A percentile compares a stretch with the other conserved stretches of the same genome.
phyloP scores from a whole-genome alignment of 768 basidiomycete species.

The Phaeotremella skinneri region DNA sequence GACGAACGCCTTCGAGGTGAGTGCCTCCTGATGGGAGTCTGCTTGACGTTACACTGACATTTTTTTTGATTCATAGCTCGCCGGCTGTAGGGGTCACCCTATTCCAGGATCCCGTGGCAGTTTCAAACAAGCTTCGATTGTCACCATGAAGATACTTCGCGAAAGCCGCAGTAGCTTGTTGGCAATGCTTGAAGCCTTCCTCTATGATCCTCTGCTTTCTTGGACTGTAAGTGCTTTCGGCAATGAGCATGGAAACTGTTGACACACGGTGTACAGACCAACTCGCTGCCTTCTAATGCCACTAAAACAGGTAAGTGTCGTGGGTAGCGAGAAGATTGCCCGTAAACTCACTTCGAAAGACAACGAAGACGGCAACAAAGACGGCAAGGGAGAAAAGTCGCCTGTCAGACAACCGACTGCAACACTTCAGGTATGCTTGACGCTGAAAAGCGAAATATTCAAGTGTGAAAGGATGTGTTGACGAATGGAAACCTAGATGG shows the following conservation, averaged over 20 bases:
- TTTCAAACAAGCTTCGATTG: conserved; percentile 50
- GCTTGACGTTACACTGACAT: neutral
- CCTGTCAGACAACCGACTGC: neutral
- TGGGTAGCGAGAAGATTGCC: neutral
- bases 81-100: conserved; percentile 28
- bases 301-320: neutral
- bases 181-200: conserved; percentile 53
- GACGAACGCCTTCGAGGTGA: conserved; percentile 51
- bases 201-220: conserved; percentile 52
- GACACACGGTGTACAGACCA: neutral
- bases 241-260: neutral
- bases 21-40: conserved; percentile 7
- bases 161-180: conserved; percentile 50
- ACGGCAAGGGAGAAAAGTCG: neutral
- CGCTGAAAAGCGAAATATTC: no score
- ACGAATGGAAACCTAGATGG: no score
- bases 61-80: conserved; percentile 26
- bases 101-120: conserved; percentile 48
- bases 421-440: conserved; percentile 1
- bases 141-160: conserved; percentile 49
- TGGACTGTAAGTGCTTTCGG: conserved; percentile 38
- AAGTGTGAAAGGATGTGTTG: no score
- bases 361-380: neutral
- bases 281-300: neutral
- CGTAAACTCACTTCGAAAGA: neutral